Base-by-base conservation (phyloP, 495 filamentous ascomycete species). In the Neurospora tetraspora region DNA sequence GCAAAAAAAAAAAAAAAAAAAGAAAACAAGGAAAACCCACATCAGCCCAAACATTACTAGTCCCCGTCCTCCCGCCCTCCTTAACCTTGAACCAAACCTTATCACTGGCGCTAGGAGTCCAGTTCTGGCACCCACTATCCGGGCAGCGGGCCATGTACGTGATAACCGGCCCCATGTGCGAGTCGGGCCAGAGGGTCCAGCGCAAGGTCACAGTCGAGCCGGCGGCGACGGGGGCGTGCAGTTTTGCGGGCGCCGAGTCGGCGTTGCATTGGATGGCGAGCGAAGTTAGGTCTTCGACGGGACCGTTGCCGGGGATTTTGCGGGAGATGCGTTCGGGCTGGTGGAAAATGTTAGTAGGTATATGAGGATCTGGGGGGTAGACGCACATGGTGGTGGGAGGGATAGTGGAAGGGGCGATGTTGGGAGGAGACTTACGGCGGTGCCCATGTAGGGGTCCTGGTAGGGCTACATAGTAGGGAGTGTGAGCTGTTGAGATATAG, bases 111-210 rank as follows among this genome's bases (percentile, higher is more conserved):
- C 83, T 73, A 83, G 87, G 74, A 45, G 77, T 53, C 79, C 86
- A 91, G 36, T 78, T 80, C 42, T 86, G 81, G 84, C 91, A 93
- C 65, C 88, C 85, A 12, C 85, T 75, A 70, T 80, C 87, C 39
- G 88, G 84, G 81, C 90, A 92, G 74, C 88, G 86, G 71, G 89
- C 90, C 74, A 91, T 78, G 81, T 91, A 91, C 69, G 86, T 88
- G 75, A 92, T 85, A 69, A 92, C 86, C 2, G 90, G 89, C 9
- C 91, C 91, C 74, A 89, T 83, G 76, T 91, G 89, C 42, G 80
- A 84, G 20, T 83, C 81, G 9, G 89, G 89, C 89, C 89, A 92
- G 2, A 81, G 59, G 5, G 87, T 88, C 90, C 90, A 92, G 73
- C 88, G 86, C 16, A 93, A 82, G 70, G 85, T 85, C 61, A 91